Evolutionary conservation across 345 rosid species (phyloP).

Genomic region (Odontarrhena argentea): DNA sequence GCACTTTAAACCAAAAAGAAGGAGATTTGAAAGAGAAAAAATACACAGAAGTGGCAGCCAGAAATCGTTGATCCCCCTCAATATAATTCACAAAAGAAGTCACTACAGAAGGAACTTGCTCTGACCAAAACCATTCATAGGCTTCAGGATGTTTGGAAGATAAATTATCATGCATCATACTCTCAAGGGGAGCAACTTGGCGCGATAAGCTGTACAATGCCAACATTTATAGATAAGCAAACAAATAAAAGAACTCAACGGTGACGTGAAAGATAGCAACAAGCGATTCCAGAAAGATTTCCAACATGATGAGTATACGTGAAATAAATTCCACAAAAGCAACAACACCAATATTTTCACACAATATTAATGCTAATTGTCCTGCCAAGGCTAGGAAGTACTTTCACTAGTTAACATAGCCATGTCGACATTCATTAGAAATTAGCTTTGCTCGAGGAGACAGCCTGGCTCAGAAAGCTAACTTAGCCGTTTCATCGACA

Average conservation of each 20-base stretch:
- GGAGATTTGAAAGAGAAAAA: conserved; percentile 38
- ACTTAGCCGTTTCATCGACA: not conserved
- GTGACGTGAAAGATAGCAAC: conserved; percentile 3
- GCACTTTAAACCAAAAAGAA: conserved; percentile 16
- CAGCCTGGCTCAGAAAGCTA: conserved; percentile 21
- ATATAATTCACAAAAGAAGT: conserved; percentile 68
- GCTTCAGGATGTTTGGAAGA: conserved; percentile 74
- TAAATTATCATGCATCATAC: conserved; percentile 71
- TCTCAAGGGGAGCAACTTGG: conserved; percentile 78
- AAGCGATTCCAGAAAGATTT: conserved; percentile 2
- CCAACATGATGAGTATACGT: conserved; percentile 1
- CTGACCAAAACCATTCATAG: conserved; percentile 82
- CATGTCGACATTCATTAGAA: conserved; percentile 12
- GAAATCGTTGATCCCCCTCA: conserved; percentile 65
- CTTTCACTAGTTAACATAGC: conserved; percentile 9
- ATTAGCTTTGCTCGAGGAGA: not conserved
- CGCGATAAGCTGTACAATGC: conserved; percentile 63
- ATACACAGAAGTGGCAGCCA: conserved; percentile 70
- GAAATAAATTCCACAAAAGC: conserved; percentile 2
- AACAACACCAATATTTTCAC: conserved; percentile 15
- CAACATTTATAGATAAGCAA: conserved; percentile 11
- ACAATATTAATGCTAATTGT: conserved; percentile 17
- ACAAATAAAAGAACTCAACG: not conserved
- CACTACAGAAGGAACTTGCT: conserved; percentile 67
- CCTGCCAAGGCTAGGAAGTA: conserved; percentile 10